Evolutionary conservation across 2,329 filamentous ascomycete genomes (phyloP), one percentile per base, ranked within the genome.

Genomic region (Ascochyta clinopodiicola): DNA sequence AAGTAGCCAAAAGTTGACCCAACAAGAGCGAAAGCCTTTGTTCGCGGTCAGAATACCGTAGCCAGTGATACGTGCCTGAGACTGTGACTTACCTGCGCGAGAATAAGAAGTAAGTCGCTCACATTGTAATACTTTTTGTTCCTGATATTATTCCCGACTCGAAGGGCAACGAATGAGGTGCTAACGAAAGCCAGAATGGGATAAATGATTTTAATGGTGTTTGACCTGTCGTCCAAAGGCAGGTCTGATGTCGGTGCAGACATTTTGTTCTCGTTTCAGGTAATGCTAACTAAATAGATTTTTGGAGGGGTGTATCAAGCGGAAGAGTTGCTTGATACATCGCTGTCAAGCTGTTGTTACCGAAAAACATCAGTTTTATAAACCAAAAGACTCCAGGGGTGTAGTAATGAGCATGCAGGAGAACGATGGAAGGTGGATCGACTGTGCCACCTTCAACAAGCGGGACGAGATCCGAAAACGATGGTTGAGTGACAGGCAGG

Each of bases 101-200:
- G 29, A 27, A 21, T 27, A 10, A 58, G 56, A 6, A 58, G 51
- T 36, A 49, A 48, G 15, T 58, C 56, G 31, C 44, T 51, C n/a
- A 51, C 29, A 21, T 51, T 49, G 25, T 27, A 45, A 8, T 34
- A 42, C 34, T 51, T 58, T 31, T 45, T 58, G 38, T 35, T 58
- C 25, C 37, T 51, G 9, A 44, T 46, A 21, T 46, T 51, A 17
- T 55, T 51, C 13, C 44, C 44, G 5, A 58, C 13, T n/a, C 56
- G 40, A 36, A 58, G 45, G 21, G 35, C 25, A 4, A 58, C 51
- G 15, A 58, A 55, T 1, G 24, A n/a, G 2, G 50, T 51, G 27
- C 44, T 54, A 27, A 55, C 38, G 12, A 55, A 24, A 1, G 39
- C 38, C 12, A 59, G 15, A 27, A 55, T 40, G 6, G 51, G 50